Percentiles rank a stretch among this genome's conserved stretches.
phyloP scores from a whole-genome alignment of 192 early-diverging fungal genomes.

The Linnemannia exigua region DNA sequence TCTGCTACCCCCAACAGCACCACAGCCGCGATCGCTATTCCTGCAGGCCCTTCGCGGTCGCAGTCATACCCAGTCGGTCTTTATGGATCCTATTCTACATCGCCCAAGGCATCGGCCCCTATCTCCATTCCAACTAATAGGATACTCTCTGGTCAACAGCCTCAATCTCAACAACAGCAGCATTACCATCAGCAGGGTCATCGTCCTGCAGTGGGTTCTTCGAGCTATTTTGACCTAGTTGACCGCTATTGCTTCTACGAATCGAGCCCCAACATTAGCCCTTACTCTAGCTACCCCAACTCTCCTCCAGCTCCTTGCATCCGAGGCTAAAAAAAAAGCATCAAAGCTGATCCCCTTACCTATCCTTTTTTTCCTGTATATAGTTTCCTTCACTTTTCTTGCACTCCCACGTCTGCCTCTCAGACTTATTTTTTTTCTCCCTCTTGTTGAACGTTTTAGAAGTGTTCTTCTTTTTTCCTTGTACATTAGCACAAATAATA shows the following conservation, averaged over 20 bases:
- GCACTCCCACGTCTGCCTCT: background rate
- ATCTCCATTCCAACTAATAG: constrained; percentile 45
- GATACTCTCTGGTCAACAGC: too few relatives aligned
- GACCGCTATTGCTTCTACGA: constrained; percentile 70
- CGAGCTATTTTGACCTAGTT: constrained; percentile 66
- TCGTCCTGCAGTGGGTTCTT: constrained; percentile 58
- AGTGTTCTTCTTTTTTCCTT: background rate
- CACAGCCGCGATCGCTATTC: background rate
- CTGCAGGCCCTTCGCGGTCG: background rate
- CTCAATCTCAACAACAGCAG: background rate
- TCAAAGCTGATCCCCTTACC: background rate
- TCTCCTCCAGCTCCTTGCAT: constrained; percentile 52
- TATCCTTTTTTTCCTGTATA: background rate
- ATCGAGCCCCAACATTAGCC: constrained; percentile 45
- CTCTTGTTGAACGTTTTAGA: constrained; percentile 4
- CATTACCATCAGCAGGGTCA: background rate
- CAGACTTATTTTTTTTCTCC: background rate
- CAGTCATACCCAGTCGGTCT: constrained; percentile 26
- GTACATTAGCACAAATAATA: constrained; percentile 1
- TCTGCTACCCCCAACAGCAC: background rate
- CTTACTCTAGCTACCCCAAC: constrained; percentile 50
- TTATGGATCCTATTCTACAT: constrained; percentile 21
- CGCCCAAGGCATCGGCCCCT: constrained; percentile 36
- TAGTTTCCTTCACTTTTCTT: background rate
- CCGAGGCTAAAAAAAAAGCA: constrained; percentile 27